These are phyloP conservation scores for Quercus ilex DNA, from an alignment of 306 rosid genomes.

Conservation along the genomic window DNA sequence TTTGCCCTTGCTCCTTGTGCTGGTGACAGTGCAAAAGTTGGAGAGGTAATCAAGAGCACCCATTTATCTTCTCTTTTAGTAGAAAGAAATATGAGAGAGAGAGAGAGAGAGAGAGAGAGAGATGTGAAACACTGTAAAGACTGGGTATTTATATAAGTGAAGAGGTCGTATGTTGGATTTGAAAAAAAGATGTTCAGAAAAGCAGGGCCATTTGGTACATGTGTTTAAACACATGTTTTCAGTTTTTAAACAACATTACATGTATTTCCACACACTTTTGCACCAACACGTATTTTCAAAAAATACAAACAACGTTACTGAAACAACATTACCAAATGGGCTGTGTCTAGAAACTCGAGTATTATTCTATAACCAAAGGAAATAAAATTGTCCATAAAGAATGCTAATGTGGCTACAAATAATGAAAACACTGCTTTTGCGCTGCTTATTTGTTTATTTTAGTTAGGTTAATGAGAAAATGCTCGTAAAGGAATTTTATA, in stretches of 20 bases:
- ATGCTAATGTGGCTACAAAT: conserved; percentile 27
- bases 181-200: conserved; percentile 1
- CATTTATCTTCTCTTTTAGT: conserved; percentile 38
- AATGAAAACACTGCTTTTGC: conserved; percentile 23
- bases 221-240: no score
- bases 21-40: conserved; percentile 57
- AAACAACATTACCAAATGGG: no score
- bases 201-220: background rate
- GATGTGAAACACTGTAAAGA: conserved; percentile 11
- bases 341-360: conserved; percentile 13
- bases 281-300: rapidly evolving
- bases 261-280: no score
- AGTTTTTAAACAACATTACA: no score
- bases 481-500: conserved; percentile 17
- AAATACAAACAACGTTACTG: no score
- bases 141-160: conserved; percentile 34
- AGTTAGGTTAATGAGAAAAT: background rate
- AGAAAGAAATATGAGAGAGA: conserved; percentile 9
- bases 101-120: conserved; percentile 8
- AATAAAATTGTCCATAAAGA: conserved; percentile 28
- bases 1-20: conserved; percentile 59
- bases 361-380: background rate
- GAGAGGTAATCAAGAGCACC: conserved; percentile 82
- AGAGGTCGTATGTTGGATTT: background rate
- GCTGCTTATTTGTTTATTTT: conserved; percentile 6